These are phyloP conservation scores for Astragalus glycyphyllos DNA, from an alignment of 306 rosid species.

Conservation along the genomic window DNA sequence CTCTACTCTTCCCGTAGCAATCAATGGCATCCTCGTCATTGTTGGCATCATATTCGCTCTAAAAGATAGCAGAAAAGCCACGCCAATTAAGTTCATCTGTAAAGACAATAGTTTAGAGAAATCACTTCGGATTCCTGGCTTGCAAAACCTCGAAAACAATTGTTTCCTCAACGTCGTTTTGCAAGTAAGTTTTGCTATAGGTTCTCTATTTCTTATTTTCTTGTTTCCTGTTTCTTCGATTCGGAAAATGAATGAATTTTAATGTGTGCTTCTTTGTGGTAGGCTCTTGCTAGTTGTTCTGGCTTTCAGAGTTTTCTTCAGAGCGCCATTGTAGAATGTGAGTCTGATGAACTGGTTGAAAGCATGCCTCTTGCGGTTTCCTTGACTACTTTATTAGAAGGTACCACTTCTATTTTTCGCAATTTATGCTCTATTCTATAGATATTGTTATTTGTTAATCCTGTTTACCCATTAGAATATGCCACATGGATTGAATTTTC, in stretches of 20 bases:
- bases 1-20: constrained; percentile 46
- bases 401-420: constrained; percentile 42
- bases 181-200: constrained; percentile 54
- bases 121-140: constrained; percentile 61
- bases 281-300: constrained; percentile 88
- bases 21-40: constrained; percentile 56
- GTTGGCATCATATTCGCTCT: constrained; percentile 57
- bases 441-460: too few species aligned
- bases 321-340: constrained; percentile 55
- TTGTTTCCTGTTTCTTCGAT: constrained; percentile 5
- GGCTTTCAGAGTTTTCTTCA: constrained; percentile 69
- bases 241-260: not conserved
- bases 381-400: constrained; percentile 68
- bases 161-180: constrained; percentile 87
- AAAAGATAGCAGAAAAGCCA: constrained; percentile 48
- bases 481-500: too few species aligned
- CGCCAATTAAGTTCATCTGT: constrained; percentile 45
- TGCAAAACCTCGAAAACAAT: constrained; percentile 81
- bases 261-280: constrained; percentile 19
- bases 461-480: too few species aligned
- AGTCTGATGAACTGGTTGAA: constrained; percentile 52
- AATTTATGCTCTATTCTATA: not conserved
- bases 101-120: constrained; percentile 32
- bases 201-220: not conserved
- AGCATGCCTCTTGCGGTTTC: constrained; percentile 72